Percentiles rank a stretch among this genome's conserved stretches.
phyloP scores from a whole-genome alignment of 2,329 filamentous ascomycete genomes.

The Cladophialophora immunda region DNA sequence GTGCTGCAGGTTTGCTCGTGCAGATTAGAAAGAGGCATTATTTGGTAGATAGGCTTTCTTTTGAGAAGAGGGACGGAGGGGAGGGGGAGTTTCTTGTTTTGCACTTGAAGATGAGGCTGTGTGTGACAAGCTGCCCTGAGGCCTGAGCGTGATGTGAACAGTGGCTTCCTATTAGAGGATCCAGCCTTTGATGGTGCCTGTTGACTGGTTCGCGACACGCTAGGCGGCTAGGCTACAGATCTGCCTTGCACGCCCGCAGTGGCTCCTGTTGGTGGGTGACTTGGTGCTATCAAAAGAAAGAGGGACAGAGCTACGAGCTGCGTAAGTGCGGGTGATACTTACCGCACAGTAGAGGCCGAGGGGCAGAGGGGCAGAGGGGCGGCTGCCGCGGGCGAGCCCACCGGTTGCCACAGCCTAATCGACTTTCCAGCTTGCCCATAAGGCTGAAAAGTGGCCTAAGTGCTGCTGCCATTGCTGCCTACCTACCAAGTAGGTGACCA shows the following conservation, averaged over 20 bases:
- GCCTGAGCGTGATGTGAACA: constrained; percentile 10
- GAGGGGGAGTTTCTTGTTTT: neutral
- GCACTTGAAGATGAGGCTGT: constrained; percentile 30
- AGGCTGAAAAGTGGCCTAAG: neutral
- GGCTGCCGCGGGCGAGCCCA: neutral
- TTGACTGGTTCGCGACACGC: constrained; percentile 9
- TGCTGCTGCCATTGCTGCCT: constrained; percentile 3
- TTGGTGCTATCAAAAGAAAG: neutral
- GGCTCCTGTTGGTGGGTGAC: neutral
- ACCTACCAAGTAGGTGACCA: too few species aligned
- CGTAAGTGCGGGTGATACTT: neutral
- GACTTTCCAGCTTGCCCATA: neutral
- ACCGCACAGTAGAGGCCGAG: neutral
- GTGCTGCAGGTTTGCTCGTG: neutral
- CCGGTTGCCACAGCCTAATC: constrained; percentile 4
- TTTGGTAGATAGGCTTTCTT: neutral
- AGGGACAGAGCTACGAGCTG: neutral
- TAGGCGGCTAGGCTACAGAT: constrained; percentile 13
- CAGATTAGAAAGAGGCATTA: constrained; percentile 27
- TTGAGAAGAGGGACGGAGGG: constrained; percentile 8
- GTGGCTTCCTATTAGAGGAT: constrained; percentile 1
- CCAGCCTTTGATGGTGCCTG: neutral
- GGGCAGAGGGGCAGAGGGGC: neutral
- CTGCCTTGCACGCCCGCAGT: constrained; percentile 1
- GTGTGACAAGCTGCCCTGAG: constrained; percentile 28